Base-by-base conservation (phyloP, 129 eudicot species). In the Flaveria bidentis region DNA sequence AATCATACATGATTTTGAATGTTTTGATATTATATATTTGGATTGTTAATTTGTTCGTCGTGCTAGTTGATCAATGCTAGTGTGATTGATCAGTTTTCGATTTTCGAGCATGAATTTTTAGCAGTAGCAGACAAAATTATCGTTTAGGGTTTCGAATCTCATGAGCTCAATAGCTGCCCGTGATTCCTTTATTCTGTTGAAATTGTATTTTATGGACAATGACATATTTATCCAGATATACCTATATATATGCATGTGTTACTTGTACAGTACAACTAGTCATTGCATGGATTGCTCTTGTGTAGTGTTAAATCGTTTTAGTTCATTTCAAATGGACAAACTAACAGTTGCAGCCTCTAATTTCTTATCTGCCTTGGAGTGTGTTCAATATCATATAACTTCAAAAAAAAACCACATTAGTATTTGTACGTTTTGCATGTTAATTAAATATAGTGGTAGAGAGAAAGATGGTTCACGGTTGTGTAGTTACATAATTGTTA, bases 141-240 rank as follows among this genome's bases (percentile, higher is more conserved):
- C 20, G 71, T 58, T 47, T 28, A 70, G 28, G 61, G 11, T 36
- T 36, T 58, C 13, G 17, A 69, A 23, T 41, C 56, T 42, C 12
- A 64, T 50, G 42, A 72, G 64, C 76, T 73, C 5, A 18, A 28
- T 75, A 18, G 23, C 51, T 9, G 44, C 76, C 72, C 77, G 75
- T 77, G 81, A 77, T 56, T 44, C 68, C 65, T 64, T n/a, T 64
- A 50, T 68, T 68, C 64, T 12, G 10, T 64, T 30, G 50, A 75
- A 60, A 42, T 17, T 47, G 69, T 23, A 56, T 68, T 52, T 64
- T 6, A 9, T n/a, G 41, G 53, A 76, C 14, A 76, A 53, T 41
- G 71, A 78, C 82, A 57, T 25, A 49, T 69, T 76, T 77, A 75
- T 77, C 63, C 36, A 25, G 16, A 68, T 68, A 42, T 76, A 74